Percentiles rank a stretch among this genome's conserved stretches.
Evolutionary conservation across 306 rosid genomes (phyloP).

Genomic region (Quercus wislizeni): DNA sequence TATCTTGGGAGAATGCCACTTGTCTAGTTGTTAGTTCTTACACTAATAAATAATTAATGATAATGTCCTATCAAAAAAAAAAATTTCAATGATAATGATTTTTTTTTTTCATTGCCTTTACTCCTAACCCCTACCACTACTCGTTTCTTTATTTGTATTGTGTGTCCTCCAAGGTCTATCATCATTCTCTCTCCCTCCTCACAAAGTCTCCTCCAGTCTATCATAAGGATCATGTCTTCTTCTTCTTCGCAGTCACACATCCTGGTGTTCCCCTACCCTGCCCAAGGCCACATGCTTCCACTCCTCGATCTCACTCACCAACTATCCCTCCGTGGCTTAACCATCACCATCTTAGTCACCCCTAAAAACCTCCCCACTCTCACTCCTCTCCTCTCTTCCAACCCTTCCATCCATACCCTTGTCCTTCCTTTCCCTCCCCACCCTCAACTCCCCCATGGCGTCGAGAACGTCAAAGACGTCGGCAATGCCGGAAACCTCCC

Average conservation of each 20-base stretch:
- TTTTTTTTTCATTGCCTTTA: too few relatives aligned
- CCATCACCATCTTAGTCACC: conserved; percentile 53
- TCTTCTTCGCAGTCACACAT: conserved; percentile 30
- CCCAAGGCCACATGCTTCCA: conserved; percentile 67
- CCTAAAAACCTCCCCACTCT: conserved; percentile 57
- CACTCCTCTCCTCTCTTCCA: conserved; percentile 44
- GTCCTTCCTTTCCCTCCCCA: conserved; percentile 62
- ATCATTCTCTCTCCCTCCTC: too few relatives aligned
- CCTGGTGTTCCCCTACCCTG: conserved; percentile 65
- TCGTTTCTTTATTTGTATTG: too few relatives aligned
- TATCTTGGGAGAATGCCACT: too few relatives aligned
- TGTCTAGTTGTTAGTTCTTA: too few relatives aligned
- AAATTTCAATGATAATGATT: too few relatives aligned
- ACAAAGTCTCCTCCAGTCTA: too few relatives aligned
- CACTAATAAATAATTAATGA: too few relatives aligned
- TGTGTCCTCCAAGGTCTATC: too few relatives aligned
- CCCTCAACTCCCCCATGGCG: conserved; percentile 48
- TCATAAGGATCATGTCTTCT: not conserved
- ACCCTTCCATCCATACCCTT: conserved; percentile 48
- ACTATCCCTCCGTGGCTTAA: conserved; percentile 31
- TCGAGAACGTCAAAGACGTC: conserved; percentile 48
- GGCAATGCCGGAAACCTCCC: conserved; percentile 56
- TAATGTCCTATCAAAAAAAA: too few relatives aligned
- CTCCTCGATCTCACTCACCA: conserved; percentile 59
- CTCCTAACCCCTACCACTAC: too few relatives aligned